Evolutionary conservation across 2,329 filamentous ascomycete species (phyloP).

Genomic region (Xylaria sp.): DNA sequence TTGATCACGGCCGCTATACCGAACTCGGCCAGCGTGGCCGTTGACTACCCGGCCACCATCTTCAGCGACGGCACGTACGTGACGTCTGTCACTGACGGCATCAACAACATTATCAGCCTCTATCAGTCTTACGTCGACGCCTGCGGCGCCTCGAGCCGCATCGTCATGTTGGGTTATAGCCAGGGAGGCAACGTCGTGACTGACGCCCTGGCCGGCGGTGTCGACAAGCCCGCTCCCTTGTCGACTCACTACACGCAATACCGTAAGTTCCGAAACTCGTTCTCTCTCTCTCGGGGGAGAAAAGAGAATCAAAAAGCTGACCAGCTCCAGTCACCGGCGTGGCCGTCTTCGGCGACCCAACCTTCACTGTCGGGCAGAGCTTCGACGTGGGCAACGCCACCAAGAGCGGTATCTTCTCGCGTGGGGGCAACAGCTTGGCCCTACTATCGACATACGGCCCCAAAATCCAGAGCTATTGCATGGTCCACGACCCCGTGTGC

Average conservation of each 20-base stretch:
- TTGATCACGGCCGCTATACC: conserved; percentile 27
- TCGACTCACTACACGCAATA: conserved; percentile 14
- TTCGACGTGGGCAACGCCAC: conserved; percentile 35
- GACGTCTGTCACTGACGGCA: conserved; percentile 27
- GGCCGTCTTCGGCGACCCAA: conserved; percentile 35
- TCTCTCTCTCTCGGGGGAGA: not conserved
- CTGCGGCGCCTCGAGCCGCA: conserved; percentile 32
- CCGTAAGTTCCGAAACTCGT: conserved; percentile 26
- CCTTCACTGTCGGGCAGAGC: conserved; percentile 32
- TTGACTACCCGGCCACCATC: conserved; percentile 37
- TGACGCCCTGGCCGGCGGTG: conserved; percentile 34
- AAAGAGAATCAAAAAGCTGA: conserved; percentile 4
- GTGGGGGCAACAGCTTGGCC: conserved; percentile 31
- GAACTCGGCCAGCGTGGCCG: conserved; percentile 27
- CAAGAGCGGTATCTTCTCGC: conserved; percentile 35
- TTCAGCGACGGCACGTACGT: conserved; percentile 32
- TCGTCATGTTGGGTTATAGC: conserved; percentile 34
- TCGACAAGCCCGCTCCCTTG: conserved; percentile 33
- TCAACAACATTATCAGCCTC: conserved; percentile 28
- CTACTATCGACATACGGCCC: conserved; percentile 16
- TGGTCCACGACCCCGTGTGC: conserved; percentile 33
- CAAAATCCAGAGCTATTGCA: conserved; percentile 30
- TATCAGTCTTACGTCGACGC: conserved; percentile 28
- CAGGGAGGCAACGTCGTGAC: conserved; percentile 39
- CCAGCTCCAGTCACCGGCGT: conserved; percentile 22